These are phyloP conservation scores for Actinomucor elegans DNA, from an alignment of 371 early-diverging fungal genomes.

Conservation along the genomic window DNA sequence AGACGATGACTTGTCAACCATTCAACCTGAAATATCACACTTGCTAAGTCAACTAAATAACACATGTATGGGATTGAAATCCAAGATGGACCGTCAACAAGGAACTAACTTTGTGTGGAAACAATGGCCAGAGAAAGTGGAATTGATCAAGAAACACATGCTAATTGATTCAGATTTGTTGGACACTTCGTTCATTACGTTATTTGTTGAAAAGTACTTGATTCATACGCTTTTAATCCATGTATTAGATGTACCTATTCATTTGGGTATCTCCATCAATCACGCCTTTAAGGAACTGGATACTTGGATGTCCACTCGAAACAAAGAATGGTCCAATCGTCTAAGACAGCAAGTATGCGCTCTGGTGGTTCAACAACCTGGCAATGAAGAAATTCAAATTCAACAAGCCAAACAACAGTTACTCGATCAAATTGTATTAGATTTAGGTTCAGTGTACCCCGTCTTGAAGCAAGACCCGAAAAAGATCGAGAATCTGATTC, in stretches of 20 bases:
- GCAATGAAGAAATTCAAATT: conserved; percentile 29
- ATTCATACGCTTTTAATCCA: conserved; percentile 23
- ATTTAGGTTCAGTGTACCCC: conserved; percentile 31
- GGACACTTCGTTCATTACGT: conserved; percentile 36
- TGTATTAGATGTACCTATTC: conserved; percentile 40
- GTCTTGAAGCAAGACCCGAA: conserved; percentile 23
- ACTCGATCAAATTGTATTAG: conserved; percentile 19
- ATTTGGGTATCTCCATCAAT: conserved; percentile 44
- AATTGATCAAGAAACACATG: conserved; percentile 19
- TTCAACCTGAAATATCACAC: conserved; percentile 45
- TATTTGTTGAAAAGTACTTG: conserved; percentile 43
- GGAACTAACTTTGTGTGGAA: conserved; percentile 31
- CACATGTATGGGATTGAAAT: conserved; percentile 41
- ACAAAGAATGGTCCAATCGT: conserved; percentile 41
- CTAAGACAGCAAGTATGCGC: conserved; percentile 45
- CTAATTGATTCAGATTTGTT: conserved; percentile 15
- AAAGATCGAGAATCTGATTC: conserved; percentile 35
- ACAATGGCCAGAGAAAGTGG: conserved; percentile 7
- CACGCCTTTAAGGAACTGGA: conserved; percentile 31
- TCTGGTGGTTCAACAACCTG: conserved; percentile 37
- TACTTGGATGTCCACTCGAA: conserved; percentile 36
- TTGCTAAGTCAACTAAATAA: conserved; percentile 40
- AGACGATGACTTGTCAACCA: conserved; percentile 51
- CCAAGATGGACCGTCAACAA: conserved; percentile 32
- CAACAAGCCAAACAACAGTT: conserved; percentile 21